Evolutionary conservation across 192 early-diverging fungal species (phyloP).

Genomic region (Umbelopsis isabellina): DNA sequence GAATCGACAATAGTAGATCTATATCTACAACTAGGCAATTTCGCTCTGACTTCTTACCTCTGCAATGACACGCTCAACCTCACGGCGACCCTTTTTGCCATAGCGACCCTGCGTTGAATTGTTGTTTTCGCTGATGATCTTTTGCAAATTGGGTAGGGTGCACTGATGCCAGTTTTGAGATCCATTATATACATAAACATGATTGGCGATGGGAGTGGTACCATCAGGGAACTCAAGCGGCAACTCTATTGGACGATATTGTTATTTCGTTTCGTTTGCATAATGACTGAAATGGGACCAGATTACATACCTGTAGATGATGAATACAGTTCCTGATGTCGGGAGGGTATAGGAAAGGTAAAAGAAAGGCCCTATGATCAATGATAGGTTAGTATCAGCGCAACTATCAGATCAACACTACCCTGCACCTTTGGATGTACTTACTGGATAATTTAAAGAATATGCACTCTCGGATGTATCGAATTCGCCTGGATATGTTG

Average conservation of each 20-base stretch:
- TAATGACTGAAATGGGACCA: too few species aligned
- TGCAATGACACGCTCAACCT: constrained; percentile 52
- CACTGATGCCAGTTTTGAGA: constrained; percentile 52
- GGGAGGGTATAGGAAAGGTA: constrained; percentile 69
- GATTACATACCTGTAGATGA: constrained; percentile 47
- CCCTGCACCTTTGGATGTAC: constrained; percentile 10
- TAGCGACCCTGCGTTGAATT: constrained; percentile 34
- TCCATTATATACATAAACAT: constrained; percentile 64
- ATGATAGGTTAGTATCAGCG: too few species aligned
- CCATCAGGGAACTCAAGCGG: constrained; percentile 76
- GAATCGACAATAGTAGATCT: not conserved
- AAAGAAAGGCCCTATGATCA: constrained; percentile 65
- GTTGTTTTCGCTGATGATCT: constrained; percentile 35
- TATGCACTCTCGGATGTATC: constrained; percentile 53
- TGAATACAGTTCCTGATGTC: constrained; percentile 52
- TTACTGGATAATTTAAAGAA: constrained; percentile 71
- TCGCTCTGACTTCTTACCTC: constrained; percentile 38
- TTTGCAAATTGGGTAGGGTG: constrained; percentile 41
- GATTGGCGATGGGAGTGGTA: constrained; percentile 67
- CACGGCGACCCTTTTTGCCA: constrained; percentile 41
- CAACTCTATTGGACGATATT: constrained; percentile 46
- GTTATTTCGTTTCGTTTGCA: not conserved
- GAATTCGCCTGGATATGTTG: constrained; percentile 67
- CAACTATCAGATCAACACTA: too few species aligned
- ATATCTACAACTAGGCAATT: not conserved